These are phyloP conservation scores for Iberis pinnata DNA, from an alignment of 345 rosid species.

Conservation along the genomic window DNA sequence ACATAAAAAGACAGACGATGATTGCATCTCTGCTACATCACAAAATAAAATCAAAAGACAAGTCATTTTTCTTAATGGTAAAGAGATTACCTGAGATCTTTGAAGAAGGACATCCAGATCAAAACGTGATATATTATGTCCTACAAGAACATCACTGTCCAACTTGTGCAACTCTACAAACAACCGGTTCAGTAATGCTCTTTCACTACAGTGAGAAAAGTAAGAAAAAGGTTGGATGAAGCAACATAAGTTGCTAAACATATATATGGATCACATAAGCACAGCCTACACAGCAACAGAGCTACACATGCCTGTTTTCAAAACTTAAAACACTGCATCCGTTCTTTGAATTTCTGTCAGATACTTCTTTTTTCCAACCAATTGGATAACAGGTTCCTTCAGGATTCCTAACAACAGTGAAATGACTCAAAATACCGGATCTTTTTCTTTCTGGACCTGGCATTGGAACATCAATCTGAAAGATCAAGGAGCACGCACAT, in stretches of 20 bases:
- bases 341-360: conserved; percentile 71
- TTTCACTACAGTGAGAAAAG: conserved; percentile 58
- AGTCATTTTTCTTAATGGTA: background rate
- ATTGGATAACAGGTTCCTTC: conserved; percentile 86
- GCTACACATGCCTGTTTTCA: conserved; percentile 67
- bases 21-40: conserved; percentile 6
- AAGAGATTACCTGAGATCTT: conserved; percentile 63
- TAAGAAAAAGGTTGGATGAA: conserved; percentile 7
- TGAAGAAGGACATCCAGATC: conserved; percentile 94
- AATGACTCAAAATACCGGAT: conserved; percentile 74
- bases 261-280: conserved; percentile 8
- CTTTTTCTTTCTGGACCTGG: conserved; percentile 76
- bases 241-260: conserved; percentile 14
- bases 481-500: conserved; percentile 22
- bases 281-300: background rate
- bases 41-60: background rate
- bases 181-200: conserved; percentile 82
- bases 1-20: conserved; percentile 1
- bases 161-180: conserved; percentile 77
- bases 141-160: conserved; percentile 93
- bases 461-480: conserved; percentile 95
- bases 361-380: conserved; percentile 86
- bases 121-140: conserved; percentile 96
- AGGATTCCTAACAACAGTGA: conserved; percentile 85
- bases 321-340: conserved; percentile 62